A percentile compares a stretch with the other conserved stretches of the same genome.
phyloP scores from a whole-genome alignment of 257 asterid species.

The Linderniella brevidens region DNA sequence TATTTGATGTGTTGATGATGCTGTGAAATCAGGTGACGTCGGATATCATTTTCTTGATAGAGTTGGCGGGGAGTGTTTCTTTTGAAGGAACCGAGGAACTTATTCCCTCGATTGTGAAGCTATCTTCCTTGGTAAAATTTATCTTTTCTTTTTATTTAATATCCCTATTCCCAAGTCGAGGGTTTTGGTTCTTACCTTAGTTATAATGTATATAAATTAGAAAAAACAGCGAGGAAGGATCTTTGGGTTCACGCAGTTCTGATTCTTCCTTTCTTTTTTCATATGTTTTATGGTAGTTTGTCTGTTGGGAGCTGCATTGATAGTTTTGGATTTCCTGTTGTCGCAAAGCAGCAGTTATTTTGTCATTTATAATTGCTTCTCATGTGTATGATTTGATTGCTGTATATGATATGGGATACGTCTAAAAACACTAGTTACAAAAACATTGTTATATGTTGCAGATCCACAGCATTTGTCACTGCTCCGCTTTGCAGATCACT shows the following conservation, averaged over 20 bases:
- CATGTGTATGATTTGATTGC: too few relatives aligned
- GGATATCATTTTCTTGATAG: constrained; percentile 53
- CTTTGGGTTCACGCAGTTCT: too few relatives aligned
- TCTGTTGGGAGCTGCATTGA: too few relatives aligned
- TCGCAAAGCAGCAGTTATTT: neutral
- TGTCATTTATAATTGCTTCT: constrained; percentile 2
- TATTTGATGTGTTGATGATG: constrained; percentile 5
- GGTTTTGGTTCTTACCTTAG: neutral
- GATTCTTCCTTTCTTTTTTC: too few relatives aligned
- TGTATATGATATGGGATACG: constrained; percentile 3
- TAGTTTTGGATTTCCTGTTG: too few relatives aligned
- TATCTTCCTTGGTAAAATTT: constrained; percentile 32
- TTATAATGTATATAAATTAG: neutral
- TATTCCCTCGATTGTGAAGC: constrained; percentile 13
- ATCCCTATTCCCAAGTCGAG: neutral
- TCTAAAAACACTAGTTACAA: constrained; percentile 4
- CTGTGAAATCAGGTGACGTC: constrained; percentile 32
- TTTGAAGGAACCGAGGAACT: constrained; percentile 21
- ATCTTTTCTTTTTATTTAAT: neutral
- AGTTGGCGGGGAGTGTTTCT: constrained; percentile 33
- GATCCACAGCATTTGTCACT: constrained; percentile 34
- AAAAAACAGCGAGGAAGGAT: too few relatives aligned
- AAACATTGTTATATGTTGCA: constrained; percentile 21
- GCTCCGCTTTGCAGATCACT: constrained; percentile 34
- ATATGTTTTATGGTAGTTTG: too few relatives aligned